Evolutionary conservation across 805 yeast genomes (phyloP), one percentile per base, ranked within the genome.

Genomic region (Schwanniomyces polymorphus): DNA sequence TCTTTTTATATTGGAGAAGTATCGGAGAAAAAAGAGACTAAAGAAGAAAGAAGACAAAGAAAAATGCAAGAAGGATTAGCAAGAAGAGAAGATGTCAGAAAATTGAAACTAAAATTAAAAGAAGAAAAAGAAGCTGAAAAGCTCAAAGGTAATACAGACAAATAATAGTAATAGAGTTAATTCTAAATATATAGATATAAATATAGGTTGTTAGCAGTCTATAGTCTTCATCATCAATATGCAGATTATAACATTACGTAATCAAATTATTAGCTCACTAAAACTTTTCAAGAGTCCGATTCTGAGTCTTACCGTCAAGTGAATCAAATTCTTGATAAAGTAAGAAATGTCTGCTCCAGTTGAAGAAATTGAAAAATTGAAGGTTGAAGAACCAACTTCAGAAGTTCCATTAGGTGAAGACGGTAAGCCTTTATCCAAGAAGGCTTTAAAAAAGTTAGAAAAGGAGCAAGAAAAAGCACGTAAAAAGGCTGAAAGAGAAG

Each of bases 401-500:
- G 55, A 31, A 9, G 45, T 51, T 11, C 53, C 70, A 41, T 63
- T 82, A 40, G 85, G 86, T 10, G 81, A 81, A 54, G 92, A 87
- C 63, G 97, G 97, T 38, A 84, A 80, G 70, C 97, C 97, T 25
- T 74, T 90, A 57, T 86, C 95, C 48, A 94, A 94, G 72, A 94
- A 91, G 67, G 99, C 97, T 2, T 75, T 94, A 60, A 94, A 94
- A 80, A 94, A 94, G 75, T 80, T 94, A 52, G 94, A 88, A 67
- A 92, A 92, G 64, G 97, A 89, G 70, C 83, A 80, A 64, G 97
- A 91, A 72, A 92, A 92, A 76, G 95, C 86, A 56, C 84, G 80
- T 63, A 92, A 91, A 79, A 91, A 91, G 76, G 94, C 90, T 34
- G 97, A 89, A 68, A 86, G 85, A 61, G 97, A 94, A 44, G 95